phyloP scores from a whole-genome alignment of 2,329 filamentous ascomycete species.

The Corniculantispora saksenae region DNA sequence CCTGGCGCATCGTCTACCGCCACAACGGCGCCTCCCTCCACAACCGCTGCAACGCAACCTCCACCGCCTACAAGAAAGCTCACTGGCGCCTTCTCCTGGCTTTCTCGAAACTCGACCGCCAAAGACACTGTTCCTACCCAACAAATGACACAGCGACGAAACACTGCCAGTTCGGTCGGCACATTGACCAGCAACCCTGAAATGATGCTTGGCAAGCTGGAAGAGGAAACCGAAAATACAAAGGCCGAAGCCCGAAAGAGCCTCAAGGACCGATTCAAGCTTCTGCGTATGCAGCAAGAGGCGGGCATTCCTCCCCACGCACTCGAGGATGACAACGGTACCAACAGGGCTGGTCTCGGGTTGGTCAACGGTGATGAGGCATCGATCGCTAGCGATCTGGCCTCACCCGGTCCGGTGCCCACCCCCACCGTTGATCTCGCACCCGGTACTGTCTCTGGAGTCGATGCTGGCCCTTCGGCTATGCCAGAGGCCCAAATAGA shows the following conservation, averaged over 20 bases:
- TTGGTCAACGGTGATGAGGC: constrained; percentile 29
- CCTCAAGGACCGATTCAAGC: constrained; percentile 76
- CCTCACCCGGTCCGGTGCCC: constrained; percentile 48
- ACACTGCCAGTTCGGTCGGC: constrained; percentile 77
- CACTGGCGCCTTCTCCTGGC: constrained; percentile 84
- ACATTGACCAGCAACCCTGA: constrained; percentile 81
- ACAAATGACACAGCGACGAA: constrained; percentile 54
- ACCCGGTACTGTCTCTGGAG: constrained; percentile 82
- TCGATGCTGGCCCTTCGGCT: constrained; percentile 73
- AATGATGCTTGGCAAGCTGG: constrained; percentile 73
- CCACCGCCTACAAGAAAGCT: constrained; percentile 65
- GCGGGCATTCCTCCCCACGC: constrained; percentile 54
- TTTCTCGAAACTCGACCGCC: constrained; percentile 67
- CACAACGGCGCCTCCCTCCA: constrained; percentile 36
- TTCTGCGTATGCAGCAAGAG: constrained; percentile 74
- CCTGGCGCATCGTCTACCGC: constrained; percentile 36
- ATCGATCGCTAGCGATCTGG: constrained; percentile 31
- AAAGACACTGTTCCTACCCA: constrained; percentile 57
- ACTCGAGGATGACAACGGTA: constrained; percentile 54
- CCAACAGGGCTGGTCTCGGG: constrained; percentile 24
- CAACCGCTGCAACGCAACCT: constrained; percentile 26
- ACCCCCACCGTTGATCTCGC: constrained; percentile 70
- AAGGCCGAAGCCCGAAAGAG: constrained; percentile 59
- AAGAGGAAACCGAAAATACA: constrained; percentile 63
- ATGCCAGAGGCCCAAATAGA: constrained; percentile 78